These are phyloP conservation scores for Arachis stenosperma DNA, from an alignment of 306 rosid species.

Conservation along the genomic window DNA sequence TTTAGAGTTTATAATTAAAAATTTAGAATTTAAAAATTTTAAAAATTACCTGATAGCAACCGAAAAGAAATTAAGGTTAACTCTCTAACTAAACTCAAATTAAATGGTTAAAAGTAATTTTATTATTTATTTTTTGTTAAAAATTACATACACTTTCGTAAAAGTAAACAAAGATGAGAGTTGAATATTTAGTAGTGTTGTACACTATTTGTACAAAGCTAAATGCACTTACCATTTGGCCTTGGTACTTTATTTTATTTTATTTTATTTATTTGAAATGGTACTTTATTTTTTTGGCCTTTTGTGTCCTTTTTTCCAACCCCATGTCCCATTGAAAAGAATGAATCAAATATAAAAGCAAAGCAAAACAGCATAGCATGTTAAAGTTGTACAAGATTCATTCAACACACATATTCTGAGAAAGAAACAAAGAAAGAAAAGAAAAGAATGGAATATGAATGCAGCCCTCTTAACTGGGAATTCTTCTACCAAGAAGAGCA, in stretches of 20 bases:
- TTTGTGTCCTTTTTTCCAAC: conserved; percentile 47
- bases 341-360: conserved; percentile 37
- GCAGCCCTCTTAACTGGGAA: conserved; percentile 68
- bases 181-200: too few relatives aligned
- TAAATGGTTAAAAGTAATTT: too few relatives aligned
- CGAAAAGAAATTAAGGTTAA: too few relatives aligned
- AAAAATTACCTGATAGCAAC: too few relatives aligned
- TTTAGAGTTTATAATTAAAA: too few relatives aligned
- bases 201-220: conserved; percentile 38
- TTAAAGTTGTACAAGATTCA: conserved; percentile 39
- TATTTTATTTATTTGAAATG: too few relatives aligned
- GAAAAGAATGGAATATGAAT: conserved; percentile 67
- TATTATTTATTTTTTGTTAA: too few relatives aligned
- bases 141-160: too few relatives aligned
- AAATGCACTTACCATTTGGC: conserved; percentile 46
- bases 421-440: neutral
- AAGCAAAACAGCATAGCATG: conserved; percentile 19
- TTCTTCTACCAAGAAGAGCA: conserved; percentile 57
- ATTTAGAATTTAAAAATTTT: too few relatives aligned
- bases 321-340: conserved; percentile 44
- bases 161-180: too few relatives aligned
- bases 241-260: conserved; percentile 41
- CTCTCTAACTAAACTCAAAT: too few relatives aligned
- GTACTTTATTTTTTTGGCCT: conserved; percentile 44
- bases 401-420: conserved; percentile 38